These are phyloP conservation scores for Phialophora tarda DNA, from an alignment of 2,329 filamentous ascomycete genomes.

Conservation along the genomic window DNA sequence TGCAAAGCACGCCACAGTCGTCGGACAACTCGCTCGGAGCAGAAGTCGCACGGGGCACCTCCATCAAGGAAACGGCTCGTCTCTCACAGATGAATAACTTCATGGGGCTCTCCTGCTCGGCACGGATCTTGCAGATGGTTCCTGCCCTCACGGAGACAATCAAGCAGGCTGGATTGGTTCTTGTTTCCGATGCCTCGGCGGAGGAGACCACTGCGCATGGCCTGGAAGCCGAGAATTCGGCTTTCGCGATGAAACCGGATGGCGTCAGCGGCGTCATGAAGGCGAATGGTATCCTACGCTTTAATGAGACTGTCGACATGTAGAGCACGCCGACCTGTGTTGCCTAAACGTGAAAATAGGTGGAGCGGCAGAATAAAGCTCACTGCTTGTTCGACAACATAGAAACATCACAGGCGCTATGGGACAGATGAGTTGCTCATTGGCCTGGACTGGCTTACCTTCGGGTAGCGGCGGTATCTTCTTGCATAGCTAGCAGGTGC, in stretches of 20 bases:
- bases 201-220: slow-evolving; percentile 48
- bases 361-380: background rate
- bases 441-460: background rate
- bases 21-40: slow-evolving; percentile 39
- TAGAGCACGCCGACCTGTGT: slow-evolving; percentile 39
- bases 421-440: background rate
- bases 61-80: slow-evolving; percentile 91
- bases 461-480: background rate
- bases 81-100: slow-evolving; percentile 96
- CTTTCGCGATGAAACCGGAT: slow-evolving; percentile 69
- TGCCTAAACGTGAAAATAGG: background rate
- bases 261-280: slow-evolving; percentile 87
- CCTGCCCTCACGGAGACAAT: slow-evolving; percentile 90
- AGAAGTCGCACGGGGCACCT: slow-evolving; percentile 58
- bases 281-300: slow-evolving; percentile 84
- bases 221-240: slow-evolving; percentile 30
- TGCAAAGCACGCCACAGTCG: slow-evolving; percentile 54
- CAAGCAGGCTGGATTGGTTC: slow-evolving; percentile 88
- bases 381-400: background rate
- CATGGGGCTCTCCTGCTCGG: slow-evolving; percentile 94
- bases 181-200: slow-evolving; percentile 84
- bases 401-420: background rate
- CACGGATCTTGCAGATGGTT: slow-evolving; percentile 85
- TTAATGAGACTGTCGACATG: slow-evolving; percentile 89
- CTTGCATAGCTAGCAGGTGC: background rate